Evolutionary conservation across 768 basidiomycete species (phyloP), one percentile per base, ranked within the genome.

Genomic region (Crucibulum laeve): DNA sequence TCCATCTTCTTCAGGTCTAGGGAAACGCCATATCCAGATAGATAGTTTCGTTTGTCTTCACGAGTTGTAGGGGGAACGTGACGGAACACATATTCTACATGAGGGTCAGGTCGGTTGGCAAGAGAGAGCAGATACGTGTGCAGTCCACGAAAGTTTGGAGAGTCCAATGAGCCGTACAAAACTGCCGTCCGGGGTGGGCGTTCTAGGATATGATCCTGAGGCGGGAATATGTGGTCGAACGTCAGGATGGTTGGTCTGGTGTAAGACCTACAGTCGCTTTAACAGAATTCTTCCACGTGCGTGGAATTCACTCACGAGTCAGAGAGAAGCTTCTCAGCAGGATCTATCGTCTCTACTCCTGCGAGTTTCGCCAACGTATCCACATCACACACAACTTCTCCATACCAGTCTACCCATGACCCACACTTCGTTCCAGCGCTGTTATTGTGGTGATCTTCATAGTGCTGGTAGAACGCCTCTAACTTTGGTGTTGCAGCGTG

Each of bases 1-100:
- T 99, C 96, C 74, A 81, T 96, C 68, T 94, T 96, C 72, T 99
- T 99, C 53, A 99, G 64, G 52, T 95, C 91, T 42, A 99, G 68
- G 17, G 87, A 75, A 5, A 94, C 94, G 3, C 96, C 96, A 53
- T 91, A 99, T 4, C 95, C 95, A 3, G 87, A 82, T 5, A 99
- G 67, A 54, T 76, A 72, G 45, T 64, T 76, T 4, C 64, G 57
- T 17, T 60, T 51, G 1, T 53, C 54, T 0, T 53, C 39, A 0
- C 56, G 48, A 8, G 44, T 45, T 4, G 43, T 42, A 1, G 77
- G 69, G 3, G 84, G 81, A 3, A 77, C 66, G 44, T 81, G 79
- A n/a, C 92, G 77, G 40, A 92, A 73, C 23, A 93, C 71, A 53
- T 91, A 93, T 61, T 84, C 78, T 23, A 90, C 67, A 11, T 69